These are phyloP conservation scores for Candida lessepsii DNA, from an alignment of 805 yeast species.

Conservation along the genomic window DNA sequence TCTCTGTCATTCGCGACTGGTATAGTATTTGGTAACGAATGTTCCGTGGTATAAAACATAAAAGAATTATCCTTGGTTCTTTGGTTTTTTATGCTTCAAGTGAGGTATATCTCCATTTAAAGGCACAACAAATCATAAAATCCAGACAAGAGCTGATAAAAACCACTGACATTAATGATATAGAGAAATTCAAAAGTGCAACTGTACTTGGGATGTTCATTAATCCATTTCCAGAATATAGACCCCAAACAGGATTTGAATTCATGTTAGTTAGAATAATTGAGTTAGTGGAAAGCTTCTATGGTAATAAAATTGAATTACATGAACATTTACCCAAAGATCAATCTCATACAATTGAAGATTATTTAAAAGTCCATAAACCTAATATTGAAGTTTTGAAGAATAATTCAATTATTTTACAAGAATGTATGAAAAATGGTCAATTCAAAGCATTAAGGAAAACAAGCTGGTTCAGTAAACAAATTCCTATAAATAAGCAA, in stretches of 20 bases:
- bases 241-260: conserved; percentile 87
- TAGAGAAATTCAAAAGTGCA: conserved; percentile 32
- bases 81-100: conserved; percentile 59
- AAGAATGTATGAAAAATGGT: conserved; percentile 20
- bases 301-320: conserved; percentile 35
- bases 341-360: conserved; percentile 48
- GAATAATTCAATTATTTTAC: conserved; percentile 30
- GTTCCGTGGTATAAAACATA: background rate
- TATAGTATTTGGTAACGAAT: too few relatives aligned
- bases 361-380: conserved; percentile 53
- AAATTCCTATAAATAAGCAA: conserved; percentile 42
- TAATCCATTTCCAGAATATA: conserved; percentile 87
- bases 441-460: conserved; percentile 4
- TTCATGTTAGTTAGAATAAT: conserved; percentile 69
- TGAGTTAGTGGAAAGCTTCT: conserved; percentile 63
- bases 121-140: conserved; percentile 52
- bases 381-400: conserved; percentile 55
- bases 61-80: conserved; percentile 25
- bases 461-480: conserved; percentile 2
- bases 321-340: conserved; percentile 32
- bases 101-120: conserved; percentile 57
- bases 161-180: conserved; percentile 5
- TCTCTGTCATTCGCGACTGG: too few relatives aligned
- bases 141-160: conserved; percentile 33
- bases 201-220: conserved; percentile 73